Evolutionary conservation across 208 protist genomes (phyloP).

Genomic region (Balamuthia mandrillaris): DNA sequence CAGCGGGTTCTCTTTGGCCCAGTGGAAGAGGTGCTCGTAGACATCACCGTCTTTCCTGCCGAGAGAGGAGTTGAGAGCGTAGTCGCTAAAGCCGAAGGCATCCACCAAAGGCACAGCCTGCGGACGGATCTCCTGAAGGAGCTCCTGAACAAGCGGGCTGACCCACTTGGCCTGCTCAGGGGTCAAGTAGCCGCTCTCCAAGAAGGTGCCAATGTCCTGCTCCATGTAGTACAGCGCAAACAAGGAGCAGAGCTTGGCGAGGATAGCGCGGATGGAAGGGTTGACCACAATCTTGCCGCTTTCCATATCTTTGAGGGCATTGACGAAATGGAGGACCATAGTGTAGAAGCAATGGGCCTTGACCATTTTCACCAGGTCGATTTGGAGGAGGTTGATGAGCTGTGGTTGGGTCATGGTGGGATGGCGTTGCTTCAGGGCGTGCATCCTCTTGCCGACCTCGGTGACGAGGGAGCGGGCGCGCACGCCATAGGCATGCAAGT

Average conservation of each 20-base stretch:
- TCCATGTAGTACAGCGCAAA: constrained; percentile 24
- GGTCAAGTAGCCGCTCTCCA: not conserved
- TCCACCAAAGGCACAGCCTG: constrained; percentile 53
- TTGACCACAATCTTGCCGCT: not conserved
- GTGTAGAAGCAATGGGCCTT: constrained; percentile 39
- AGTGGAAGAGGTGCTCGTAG: constrained; percentile 46
- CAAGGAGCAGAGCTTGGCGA: not conserved
- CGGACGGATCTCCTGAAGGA: constrained; percentile 36
- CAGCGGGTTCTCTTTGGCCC: constrained; percentile 42
- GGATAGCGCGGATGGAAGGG: not conserved
- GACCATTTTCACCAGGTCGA: not conserved
- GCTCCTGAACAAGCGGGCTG: not conserved
- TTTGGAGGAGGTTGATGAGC: not conserved
- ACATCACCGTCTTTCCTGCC: constrained; percentile 55
- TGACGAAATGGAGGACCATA: not conserved
- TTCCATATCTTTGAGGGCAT: not conserved
- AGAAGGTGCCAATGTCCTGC: constrained; percentile 1
- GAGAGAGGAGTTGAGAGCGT: constrained; percentile 39
- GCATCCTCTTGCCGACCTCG: too few relatives aligned
- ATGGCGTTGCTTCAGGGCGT: too few relatives aligned
- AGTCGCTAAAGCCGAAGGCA: constrained; percentile 45
- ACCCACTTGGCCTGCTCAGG: not conserved
- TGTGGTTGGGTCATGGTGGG: too few relatives aligned
- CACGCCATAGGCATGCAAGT: not conserved
- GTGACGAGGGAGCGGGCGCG: not conserved